Percentiles rank a stretch among this genome's conserved stretches.
These are phyloP conservation scores for Fusarium sororula DNA, from an alignment of 2,329 filamentous ascomycete genomes.

Conservation along the genomic window DNA sequence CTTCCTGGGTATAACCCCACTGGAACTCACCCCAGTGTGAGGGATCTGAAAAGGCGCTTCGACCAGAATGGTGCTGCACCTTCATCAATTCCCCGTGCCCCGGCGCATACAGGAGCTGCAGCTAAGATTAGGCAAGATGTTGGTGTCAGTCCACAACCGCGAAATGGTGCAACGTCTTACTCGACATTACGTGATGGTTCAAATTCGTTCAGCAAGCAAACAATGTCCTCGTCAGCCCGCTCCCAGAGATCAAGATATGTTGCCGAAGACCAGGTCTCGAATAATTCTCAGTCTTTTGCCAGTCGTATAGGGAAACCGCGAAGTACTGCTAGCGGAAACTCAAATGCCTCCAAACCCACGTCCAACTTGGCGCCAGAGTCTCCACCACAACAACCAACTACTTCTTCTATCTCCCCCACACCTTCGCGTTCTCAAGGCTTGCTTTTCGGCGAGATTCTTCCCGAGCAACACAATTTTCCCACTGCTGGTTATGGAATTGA, in stretches of 20 bases:
- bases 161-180: slow-evolving; percentile 52
- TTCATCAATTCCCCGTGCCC: slow-evolving; percentile 49
- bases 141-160: slow-evolving; percentile 46
- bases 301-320: slow-evolving; percentile 67
- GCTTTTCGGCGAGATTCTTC: slow-evolving; percentile 78
- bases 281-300: slow-evolving; percentile 66
- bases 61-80: slow-evolving; percentile 64
- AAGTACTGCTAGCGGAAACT: slow-evolving; percentile 44
- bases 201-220: slow-evolving; percentile 32
- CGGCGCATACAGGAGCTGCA: slow-evolving; percentile 47
- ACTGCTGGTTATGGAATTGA: slow-evolving; percentile 70
- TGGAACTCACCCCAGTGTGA: slow-evolving; percentile 72
- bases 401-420: slow-evolving; percentile 45
- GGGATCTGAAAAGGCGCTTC: slow-evolving; percentile 82
- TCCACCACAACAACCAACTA: slow-evolving; percentile 47
- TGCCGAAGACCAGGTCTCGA: slow-evolving; percentile 61
- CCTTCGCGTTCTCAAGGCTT: slow-evolving; percentile 59
- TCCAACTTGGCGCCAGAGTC: slow-evolving; percentile 46
- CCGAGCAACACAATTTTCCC: slow-evolving; percentile 63
- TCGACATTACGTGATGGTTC: slow-evolving; percentile 51
- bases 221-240: slow-evolving; percentile 41
- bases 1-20: slow-evolving; percentile 45
- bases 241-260: slow-evolving; percentile 59
- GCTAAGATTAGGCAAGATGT: slow-evolving; percentile 46
- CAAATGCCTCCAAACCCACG: slow-evolving; percentile 49